Base-by-base conservation (phyloP, 805 yeast species). In the Barnettozyma wickerhamii region DNA sequence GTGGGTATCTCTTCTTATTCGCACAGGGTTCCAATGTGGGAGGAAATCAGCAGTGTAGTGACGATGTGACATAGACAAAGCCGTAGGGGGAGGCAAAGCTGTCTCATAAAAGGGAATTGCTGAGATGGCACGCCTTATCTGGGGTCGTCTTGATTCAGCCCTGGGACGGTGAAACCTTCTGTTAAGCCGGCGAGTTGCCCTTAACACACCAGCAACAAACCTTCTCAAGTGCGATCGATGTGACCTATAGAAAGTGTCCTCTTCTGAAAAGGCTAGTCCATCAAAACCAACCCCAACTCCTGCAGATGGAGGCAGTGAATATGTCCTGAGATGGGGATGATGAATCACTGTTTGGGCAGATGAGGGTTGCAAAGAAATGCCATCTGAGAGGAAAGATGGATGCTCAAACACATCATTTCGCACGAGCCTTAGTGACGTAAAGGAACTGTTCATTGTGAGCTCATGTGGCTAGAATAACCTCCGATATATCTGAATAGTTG, bases 1-100 rank as follows among this genome's bases (percentile, higher is more conserved):
- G 3, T 10, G 20, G 7, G 27, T 35, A 27, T 42, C 43, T 23
- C 46, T 38, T 28, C 46, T 34, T 19, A 42, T 38, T n/a, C 42
- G 26, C 4, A 42, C 46, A 4, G 46, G 40, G 24, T 32, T 42
- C 40, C 40, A 31, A 18, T 29, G 19, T 3, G 23, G 24, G 15
- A 35, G 15, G 14, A 34, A 32, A 15, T 31, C 23, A 7, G 28
- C 10, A 1, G 14, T 10, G 12, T 13, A 20, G 6, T 28, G 19
- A 10, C 20, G 17, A 10, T 24, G 17, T 6, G 19, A 21, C 7
- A 32, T 7, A 4, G 35, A 27, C 10, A 36, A 19, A 5, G 35
- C 26, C 12, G 19, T 23, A 10, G 14, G 12, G 17, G 29, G 4
- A 15, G 42, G 40, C 5, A 17, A 13, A 6, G 46, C 42, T 15